phyloP scores from a whole-genome alignment of 2,329 filamentous ascomycete genomes.

The Blastomyces emzantsi region DNA sequence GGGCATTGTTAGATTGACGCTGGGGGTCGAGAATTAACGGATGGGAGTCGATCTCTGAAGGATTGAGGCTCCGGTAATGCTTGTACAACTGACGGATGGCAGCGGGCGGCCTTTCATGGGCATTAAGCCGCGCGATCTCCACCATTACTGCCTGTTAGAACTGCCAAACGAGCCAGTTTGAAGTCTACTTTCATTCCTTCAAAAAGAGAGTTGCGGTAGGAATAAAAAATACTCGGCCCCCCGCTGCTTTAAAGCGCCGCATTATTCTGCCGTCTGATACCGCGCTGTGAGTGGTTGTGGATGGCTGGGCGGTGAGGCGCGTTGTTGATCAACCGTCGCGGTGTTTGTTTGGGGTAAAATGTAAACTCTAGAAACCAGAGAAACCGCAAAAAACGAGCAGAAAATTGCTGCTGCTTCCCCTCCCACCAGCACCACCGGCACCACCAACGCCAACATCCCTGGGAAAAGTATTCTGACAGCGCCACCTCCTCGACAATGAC shows the following conservation, averaged over 20 bases:
- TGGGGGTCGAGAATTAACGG: conserved; percentile 49
- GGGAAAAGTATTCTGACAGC: conserved; percentile 1
- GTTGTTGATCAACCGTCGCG: conserved; percentile 3
- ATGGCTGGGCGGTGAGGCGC: conserved; percentile 2
- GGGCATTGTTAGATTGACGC: conserved; percentile 27
- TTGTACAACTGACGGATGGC: conserved; percentile 66
- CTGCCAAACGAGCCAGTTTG: neutral
- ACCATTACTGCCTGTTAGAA: conserved; percentile 21
- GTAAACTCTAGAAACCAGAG: conserved; percentile 9
- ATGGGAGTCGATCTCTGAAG: conserved; percentile 44
- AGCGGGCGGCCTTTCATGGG: conserved; percentile 68
- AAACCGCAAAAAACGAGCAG: neutral
- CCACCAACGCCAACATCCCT: neutral
- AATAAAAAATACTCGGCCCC: neutral
- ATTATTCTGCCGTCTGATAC: neutral
- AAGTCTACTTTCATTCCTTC: neutral
- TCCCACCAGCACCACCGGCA: neutral
- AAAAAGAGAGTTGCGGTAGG: neutral
- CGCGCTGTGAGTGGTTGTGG: conserved; percentile 7
- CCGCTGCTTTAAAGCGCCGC: neutral
- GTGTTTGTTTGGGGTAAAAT: conserved; percentile 15
- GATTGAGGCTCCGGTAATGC: conserved; percentile 54
- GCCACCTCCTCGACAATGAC: conserved; percentile 6
- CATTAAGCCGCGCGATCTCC: conserved; percentile 49
- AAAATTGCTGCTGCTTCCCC: neutral